Conservation (phyloP, 2,329 filamentous ascomycete species). For the Ceratocystis alfenasii region DNA sequence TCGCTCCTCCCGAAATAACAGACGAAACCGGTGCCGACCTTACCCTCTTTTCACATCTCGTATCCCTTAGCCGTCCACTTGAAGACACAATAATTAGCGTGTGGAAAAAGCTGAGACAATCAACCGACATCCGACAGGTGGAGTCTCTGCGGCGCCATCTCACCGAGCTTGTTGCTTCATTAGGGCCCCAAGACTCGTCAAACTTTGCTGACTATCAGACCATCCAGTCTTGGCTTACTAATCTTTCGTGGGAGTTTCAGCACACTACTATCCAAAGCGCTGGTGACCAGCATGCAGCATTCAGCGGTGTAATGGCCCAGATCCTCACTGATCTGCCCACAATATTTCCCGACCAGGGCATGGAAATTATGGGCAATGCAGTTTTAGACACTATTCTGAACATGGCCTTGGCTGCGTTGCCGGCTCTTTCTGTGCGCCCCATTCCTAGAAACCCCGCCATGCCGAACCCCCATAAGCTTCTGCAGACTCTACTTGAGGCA, state of each 20-base stretch:
- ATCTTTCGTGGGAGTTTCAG: constrained; percentile 44
- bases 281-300: constrained; percentile 17
- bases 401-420: constrained; percentile 42
- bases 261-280: constrained; percentile 17
- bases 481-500: constrained; percentile 56
- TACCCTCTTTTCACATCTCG: constrained; percentile 37
- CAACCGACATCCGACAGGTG: constrained; percentile 51
- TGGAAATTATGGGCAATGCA: constrained; percentile 63
- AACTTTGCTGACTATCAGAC: constrained; percentile 39
- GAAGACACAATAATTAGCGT: constrained; percentile 41
- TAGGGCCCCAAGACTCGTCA: constrained; percentile 29
- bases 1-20: constrained; percentile 33
- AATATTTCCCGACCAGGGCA: constrained; percentile 57
- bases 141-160: constrained; percentile 37
- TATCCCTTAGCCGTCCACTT: constrained; percentile 47
- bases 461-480: constrained; percentile 56
- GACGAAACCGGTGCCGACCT: constrained; percentile 20
- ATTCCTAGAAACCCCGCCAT: constrained; percentile 45
- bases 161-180: constrained; percentile 16
- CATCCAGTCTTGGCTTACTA: constrained; percentile 51
- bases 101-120: constrained; percentile 48
- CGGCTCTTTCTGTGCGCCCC: constrained; percentile 48
- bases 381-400: constrained; percentile 59
- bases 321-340: constrained; percentile 53
- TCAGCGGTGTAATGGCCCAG: constrained; percentile 20